Conservation (phyloP, 768 basidiomycete species). For the Mycena amicta region DNA sequence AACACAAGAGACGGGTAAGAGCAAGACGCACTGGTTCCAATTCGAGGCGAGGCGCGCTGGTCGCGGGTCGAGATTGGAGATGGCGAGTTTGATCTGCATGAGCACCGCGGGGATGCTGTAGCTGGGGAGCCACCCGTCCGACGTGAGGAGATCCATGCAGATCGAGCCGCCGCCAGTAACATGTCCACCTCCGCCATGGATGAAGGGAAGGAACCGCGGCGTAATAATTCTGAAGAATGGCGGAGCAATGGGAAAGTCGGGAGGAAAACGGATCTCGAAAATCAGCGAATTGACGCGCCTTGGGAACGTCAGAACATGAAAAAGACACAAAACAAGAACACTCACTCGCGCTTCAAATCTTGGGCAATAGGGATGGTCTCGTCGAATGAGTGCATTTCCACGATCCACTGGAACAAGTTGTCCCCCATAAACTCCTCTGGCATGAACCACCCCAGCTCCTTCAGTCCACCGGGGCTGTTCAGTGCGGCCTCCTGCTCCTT, state of each 20-base stretch:
- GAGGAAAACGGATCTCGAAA: slow-evolving; percentile 60
- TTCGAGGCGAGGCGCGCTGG: slow-evolving; percentile 59
- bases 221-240: slow-evolving; percentile 79
- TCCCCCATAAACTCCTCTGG: slow-evolving; percentile 66
- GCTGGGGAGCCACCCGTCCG: slow-evolving; percentile 71
- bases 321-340: slow-evolving; percentile 8
- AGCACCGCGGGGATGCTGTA: slow-evolving; percentile 54
- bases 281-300: slow-evolving; percentile 63
- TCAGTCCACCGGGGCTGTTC: slow-evolving; percentile 36
- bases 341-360: slow-evolving; percentile 55
- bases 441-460: slow-evolving; percentile 72
- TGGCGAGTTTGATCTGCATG: slow-evolving; percentile 50
- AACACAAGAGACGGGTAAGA: no score
- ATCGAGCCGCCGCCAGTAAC: slow-evolving; percentile 72
- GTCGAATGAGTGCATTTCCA: slow-evolving; percentile 75
- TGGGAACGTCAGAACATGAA: slow-evolving; percentile 2
- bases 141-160: slow-evolving; percentile 72
- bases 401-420: slow-evolving; percentile 73
- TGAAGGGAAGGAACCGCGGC: slow-evolving; percentile 72
- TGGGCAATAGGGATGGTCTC: slow-evolving; percentile 58
- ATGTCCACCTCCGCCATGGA: slow-evolving; percentile 71
- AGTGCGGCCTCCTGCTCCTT: slow-evolving; percentile 54
- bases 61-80: slow-evolving; percentile 65
- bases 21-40: slow-evolving; percentile 55
- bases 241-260: slow-evolving; percentile 64